Evolutionary conservation across 345 rosid species (phyloP).

Genomic region (Citrus sp.): DNA sequence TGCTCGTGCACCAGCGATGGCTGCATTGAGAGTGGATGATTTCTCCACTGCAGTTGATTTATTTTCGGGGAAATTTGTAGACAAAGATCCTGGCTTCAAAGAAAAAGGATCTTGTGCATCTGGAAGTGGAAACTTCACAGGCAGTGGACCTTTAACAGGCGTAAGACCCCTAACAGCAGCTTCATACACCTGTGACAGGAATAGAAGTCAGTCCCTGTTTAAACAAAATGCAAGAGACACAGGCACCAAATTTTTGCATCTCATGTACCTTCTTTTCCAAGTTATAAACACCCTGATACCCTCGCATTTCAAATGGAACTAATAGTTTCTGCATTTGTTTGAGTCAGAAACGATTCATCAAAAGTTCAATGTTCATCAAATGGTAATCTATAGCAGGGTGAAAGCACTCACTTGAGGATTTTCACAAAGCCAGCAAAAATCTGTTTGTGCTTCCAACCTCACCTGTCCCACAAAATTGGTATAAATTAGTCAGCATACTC

Average conservation of each 20-base stretch:
- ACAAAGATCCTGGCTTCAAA: conserved; percentile 71
- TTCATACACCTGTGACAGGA: conserved; percentile 47
- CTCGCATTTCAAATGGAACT: conserved; percentile 96
- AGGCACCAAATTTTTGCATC: neutral
- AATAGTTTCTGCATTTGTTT: conserved; percentile 50
- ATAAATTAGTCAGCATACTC: conserved; percentile 1
- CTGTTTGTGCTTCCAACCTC: conserved; percentile 82
- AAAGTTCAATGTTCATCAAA: neutral
- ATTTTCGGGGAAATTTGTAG: conserved; percentile 15
- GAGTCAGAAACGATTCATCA: neutral
- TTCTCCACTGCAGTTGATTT: conserved; percentile 35
- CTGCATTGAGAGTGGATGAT: conserved; percentile 57
- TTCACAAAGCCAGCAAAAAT: conserved; percentile 95
- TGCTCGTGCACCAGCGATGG: conserved; percentile 82
- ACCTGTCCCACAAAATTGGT: conserved; percentile 39
- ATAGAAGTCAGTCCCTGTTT: neutral
- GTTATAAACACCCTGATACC: conserved; percentile 82
- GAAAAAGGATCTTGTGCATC: conserved; percentile 66
- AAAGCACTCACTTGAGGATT: conserved; percentile 62
- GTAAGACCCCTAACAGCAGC: conserved; percentile 82
- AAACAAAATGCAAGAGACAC: neutral
- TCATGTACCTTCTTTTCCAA: conserved; percentile 78
- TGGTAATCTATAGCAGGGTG: neutral
- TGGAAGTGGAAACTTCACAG: conserved; percentile 72
- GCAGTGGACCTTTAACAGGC: conserved; percentile 43